Conservation (phyloP, 2,329 filamentous ascomycete genomes). For the Arachnopeziza araneosa region DNA sequence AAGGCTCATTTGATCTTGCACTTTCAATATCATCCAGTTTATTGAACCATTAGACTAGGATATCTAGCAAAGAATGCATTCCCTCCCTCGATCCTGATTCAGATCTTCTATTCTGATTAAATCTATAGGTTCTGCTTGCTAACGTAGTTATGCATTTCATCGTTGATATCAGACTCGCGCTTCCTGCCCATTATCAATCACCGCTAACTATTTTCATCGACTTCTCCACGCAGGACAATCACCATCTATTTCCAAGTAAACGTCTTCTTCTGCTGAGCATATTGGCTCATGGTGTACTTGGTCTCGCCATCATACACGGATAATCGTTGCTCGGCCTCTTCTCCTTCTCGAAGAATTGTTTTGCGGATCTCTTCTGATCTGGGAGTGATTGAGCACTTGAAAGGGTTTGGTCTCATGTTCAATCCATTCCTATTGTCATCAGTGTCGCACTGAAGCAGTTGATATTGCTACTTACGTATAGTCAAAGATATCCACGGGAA, state of each 20-base stretch:
- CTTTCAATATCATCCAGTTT: too few species aligned
- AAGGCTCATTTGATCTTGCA: too few species aligned
- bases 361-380: slow-evolving; percentile 21
- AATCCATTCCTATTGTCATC: slow-evolving; percentile 14
- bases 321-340: slow-evolving; percentile 14
- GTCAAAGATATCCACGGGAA: slow-evolving; percentile 20
- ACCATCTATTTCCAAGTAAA: background rate
- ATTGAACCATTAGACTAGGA: background rate
- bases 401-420: slow-evolving; percentile 28
- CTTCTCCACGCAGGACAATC: background rate
- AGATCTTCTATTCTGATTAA: background rate
- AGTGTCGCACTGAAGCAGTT: background rate
- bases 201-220: background rate
- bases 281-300: slow-evolving; percentile 17
- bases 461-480: slow-evolving; percentile 28
- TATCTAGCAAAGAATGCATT: background rate
- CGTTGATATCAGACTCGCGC: background rate
- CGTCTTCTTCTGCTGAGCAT: background rate
- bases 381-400: slow-evolving; percentile 28
- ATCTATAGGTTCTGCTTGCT: background rate
- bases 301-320: slow-evolving; percentile 18
- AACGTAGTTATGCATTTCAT: background rate
- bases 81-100: too few species aligned
- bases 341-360: slow-evolving; percentile 16
- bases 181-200: background rate